Base-by-base conservation (phyloP, 2,329 filamentous ascomycete genomes). In the Daldinia sp. region DNA sequence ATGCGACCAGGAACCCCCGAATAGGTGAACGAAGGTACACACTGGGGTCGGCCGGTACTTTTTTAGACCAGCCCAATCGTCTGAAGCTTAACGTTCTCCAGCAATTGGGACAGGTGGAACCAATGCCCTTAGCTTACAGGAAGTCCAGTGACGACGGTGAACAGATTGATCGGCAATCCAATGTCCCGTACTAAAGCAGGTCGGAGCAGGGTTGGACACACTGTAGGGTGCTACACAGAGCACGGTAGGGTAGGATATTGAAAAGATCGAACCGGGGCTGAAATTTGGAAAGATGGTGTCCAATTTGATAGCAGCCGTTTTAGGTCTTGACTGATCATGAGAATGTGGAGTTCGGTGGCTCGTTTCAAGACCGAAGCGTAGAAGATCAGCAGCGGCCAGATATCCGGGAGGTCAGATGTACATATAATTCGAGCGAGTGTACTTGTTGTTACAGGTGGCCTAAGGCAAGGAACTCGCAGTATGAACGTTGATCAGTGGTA, bases 101-200 rank as follows among this genome's bases (percentile, higher is more conserved):
- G 79, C 78, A 78, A 80, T 80, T 80, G 79, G 81, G 79, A 82
- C 78, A 76, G 76, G 80, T 82, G 80, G 81, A 77, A 77, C 78
- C 76, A 67, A 71, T 68, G 70, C 67, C 60, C 71, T 68, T 67
- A 72, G 70, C 67, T 69, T 73, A 70, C 65, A 73, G 69, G 12
- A 69, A 72, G 67, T 61, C 74, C 70, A 78, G 83, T 86, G 85
- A 86, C 83, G 83, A 84, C 80, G 83, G 79, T 81, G 80, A 82
- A 78, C 74, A 81, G 78, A 82, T 79, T 81, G 85, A 87, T 87
- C 85, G 85, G 82, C 86, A 83, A 77, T 78, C 80, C 80, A 69
- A 82, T 84, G 81, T 85, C 83, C 83, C 81, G 81, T 82, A 82
- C 78, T 78, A 81, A 80, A 80, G 81, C 67, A 78, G 80, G 78